Base-by-base conservation (phyloP, 805 yeast genomes). In the Nadsonia fulvescens region DNA sequence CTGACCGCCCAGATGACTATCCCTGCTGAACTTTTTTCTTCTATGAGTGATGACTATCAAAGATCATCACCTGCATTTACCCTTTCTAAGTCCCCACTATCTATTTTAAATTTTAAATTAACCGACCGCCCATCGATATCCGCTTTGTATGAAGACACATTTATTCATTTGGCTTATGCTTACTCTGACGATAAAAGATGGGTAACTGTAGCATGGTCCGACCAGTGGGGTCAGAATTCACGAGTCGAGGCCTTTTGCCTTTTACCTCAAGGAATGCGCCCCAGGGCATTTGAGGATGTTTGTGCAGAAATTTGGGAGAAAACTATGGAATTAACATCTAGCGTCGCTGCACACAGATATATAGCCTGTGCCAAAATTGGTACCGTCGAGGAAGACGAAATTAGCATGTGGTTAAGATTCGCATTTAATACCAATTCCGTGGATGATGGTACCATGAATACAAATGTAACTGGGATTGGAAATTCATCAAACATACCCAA, bases 141-240 rank as follows among this genome's bases (percentile, higher is more conserved):
- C 15, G 42, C 70, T 5, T 45, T 62, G 23, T 53, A 60, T n/a
- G 76, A 74, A 32, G 93, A 82, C 39, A 57, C 77, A 1, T 77
- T 69, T 38, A 55, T 86, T 12, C 96, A 89, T 43, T 58, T 89
- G 7, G 81, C 93, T 1, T 86, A 83, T 40, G 79, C 81, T 15
- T 48, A 92, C 27, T 74, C 93, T 0, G 56, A 65, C 3, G 93
- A 83, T 45, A 70, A 69, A 33, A 68, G 66, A 29, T 86, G 94
- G 93, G 59, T 81, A 22, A 67, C 71, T 12, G 91, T 79, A 0
- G 73, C 91, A 1, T 81, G 95, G 91, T 61, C 89, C 0, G 93
- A 86, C 41, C 86, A 83, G 25, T 61, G 63, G 44, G 93, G 93
- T 0, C 55, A 57, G 3, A 58, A 66, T 8, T 63, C 70, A 10